A percentile compares a stretch with the other conserved stretches of the same genome.
Conservation (phyloP, 805 yeast genomes). For the Zygosaccharomyces siamensis region DNA sequence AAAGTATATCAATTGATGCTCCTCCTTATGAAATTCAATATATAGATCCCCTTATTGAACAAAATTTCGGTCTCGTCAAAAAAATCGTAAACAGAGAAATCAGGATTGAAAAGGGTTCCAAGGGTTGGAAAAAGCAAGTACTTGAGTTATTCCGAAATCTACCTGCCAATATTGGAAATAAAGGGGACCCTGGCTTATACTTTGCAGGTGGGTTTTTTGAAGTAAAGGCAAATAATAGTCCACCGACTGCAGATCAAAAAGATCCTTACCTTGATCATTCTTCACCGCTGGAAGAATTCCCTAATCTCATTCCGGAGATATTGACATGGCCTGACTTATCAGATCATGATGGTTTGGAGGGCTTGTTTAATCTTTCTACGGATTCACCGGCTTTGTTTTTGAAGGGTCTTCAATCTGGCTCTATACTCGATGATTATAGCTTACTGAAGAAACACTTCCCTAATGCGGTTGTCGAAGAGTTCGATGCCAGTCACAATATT, state of each 20-base stretch:
- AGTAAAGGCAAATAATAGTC: conserved; percentile 19
- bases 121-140: conserved; percentile 22
- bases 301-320: conserved; percentile 22
- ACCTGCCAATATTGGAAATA: conserved; percentile 13
- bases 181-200: conserved; percentile 22
- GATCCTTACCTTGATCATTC: conserved; percentile 19
- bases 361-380: conserved; percentile 8
- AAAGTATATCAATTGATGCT: conserved; percentile 41
- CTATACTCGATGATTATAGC: conserved; percentile 36
- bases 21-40: conserved; percentile 29
- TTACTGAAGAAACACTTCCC: conserved; percentile 25
- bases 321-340: conserved; percentile 24
- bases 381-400: conserved; percentile 40
- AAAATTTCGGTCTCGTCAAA: conserved; percentile 24
- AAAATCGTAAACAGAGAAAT: conserved; percentile 19
- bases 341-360: conserved; percentile 7
- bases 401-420: conserved; percentile 41
- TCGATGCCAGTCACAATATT: conserved; percentile 32
- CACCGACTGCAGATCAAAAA: conserved; percentile 4
- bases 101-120: conserved; percentile 20
- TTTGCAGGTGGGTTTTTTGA: conserved; percentile 30
- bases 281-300: conserved; percentile 26
- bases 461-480: conserved; percentile 20
- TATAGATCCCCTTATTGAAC: conserved; percentile 19
- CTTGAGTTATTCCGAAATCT: conserved; percentile 17